Percentiles rank a stretch among this genome's conserved stretches.
Evolutionary conservation across 2,329 filamentous ascomycete genomes (phyloP).

Genomic region (Cladobotryum protrusum): DNA sequence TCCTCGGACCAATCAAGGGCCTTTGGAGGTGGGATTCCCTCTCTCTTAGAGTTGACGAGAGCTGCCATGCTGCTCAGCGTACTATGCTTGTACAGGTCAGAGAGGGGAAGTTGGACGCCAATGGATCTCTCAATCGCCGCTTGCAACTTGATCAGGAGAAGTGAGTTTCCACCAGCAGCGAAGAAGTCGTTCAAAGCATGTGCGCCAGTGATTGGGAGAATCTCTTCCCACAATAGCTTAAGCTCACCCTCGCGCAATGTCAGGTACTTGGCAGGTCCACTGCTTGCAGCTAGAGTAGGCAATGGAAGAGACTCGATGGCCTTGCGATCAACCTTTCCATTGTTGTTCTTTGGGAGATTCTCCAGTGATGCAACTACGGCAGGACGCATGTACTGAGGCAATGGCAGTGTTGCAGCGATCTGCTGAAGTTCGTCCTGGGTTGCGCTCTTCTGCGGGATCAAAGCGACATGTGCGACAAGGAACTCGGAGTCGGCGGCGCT

Average conservation of each 20-base stretch:
- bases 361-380: slow-evolving; percentile 20
- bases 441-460: neutral
- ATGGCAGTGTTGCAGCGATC: slow-evolving; percentile 8
- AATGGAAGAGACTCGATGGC: slow-evolving; percentile 19
- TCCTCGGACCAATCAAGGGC: slow-evolving; percentile 36
- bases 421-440: too few relatives aligned
- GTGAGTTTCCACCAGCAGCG: slow-evolving; percentile 29
- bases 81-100: slow-evolving; percentile 31
- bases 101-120: slow-evolving; percentile 24
- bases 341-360: slow-evolving; percentile 21
- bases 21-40: neutral
- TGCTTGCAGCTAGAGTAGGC: slow-evolving; percentile 1
- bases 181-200: slow-evolving; percentile 27
- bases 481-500: slow-evolving; percentile 11
- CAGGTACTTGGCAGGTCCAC: neutral
- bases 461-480: slow-evolving; percentile 24
- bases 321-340: slow-evolving; percentile 27
- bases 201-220: slow-evolving; percentile 12
- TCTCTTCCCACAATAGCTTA: slow-evolving; percentile 11
- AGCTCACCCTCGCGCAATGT: slow-evolving; percentile 13
- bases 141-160: slow-evolving; percentile 32
- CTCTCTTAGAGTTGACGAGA: slow-evolving; percentile 17
- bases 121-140: slow-evolving; percentile 24
- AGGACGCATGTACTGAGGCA: slow-evolving; percentile 31
- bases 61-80: slow-evolving; percentile 35